Base-by-base conservation (phyloP, 768 basidiomycete species). In the Paxillus involutus region DNA sequence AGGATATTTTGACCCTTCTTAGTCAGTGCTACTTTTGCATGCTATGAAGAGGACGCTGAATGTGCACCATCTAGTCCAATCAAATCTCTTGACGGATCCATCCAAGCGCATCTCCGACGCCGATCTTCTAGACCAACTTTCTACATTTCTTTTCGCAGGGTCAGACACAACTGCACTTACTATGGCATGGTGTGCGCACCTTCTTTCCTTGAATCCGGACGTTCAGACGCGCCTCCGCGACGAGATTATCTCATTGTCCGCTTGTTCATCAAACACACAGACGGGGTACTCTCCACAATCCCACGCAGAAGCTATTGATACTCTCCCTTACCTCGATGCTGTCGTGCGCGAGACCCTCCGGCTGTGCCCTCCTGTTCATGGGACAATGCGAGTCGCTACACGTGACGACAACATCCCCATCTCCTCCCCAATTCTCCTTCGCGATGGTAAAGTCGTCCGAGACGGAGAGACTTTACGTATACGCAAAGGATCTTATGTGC, bases 141-240 rank as follows among this genome's bases (percentile, higher is more conserved):
- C 80, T n/a, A 83, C 84, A 30, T 80, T 87, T 66, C 73, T 87
- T 52, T 80, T 85, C 40, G 83, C 79, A 3, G 86, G 86, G 12
- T 81, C 85, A 24, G 84, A 86, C 60, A 77, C 83, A 3, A 80
- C 81, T 30, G 74, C 81, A 6, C 71, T 84, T 8, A 77, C 81
- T 17, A 69, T 86, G 24, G 71, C 82, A 6, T 88, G 83, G 81
- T 80, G 78, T 50, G 67, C 86, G 1, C 77, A 83, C 64, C 68
- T 76, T 51, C 79, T 89, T 32, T 73, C 84, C 9, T 68, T 71
- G n/a, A 63, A 83, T 56, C 79, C 80, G 4, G 76, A 78, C 6
- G 59, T 83, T 12, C 87, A 89, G 63, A 74, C 60, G 9, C 76
- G 75, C 7, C 73, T 89, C 3, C 77, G 85, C 12, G 72, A 79